Base-by-base conservation (phyloP, 108 stramenopile species). In the Mayamaea pseudoterrestris region DNA sequence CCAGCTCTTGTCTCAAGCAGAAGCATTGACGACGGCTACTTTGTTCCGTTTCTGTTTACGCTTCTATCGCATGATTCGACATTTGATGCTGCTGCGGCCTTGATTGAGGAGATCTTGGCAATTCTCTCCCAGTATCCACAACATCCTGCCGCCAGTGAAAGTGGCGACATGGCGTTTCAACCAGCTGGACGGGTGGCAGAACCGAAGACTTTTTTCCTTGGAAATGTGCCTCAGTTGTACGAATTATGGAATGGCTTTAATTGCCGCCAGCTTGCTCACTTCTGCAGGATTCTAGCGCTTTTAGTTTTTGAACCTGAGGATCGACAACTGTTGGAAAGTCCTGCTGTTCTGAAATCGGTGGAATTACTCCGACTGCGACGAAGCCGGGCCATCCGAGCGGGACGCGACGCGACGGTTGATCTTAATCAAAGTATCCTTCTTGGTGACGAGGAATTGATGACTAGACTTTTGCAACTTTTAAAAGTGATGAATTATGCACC, bases 251-350 rank as follows among this genome's bases (percentile, higher is more conserved):
- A 27, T 23, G 58, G 60, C 31, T 74, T 92, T 56, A 72, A 58
- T 40, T 75, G 72, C 43, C 70, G 81, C 22, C 80, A 89, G 44
- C 58, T 89, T 39, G 90, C 83, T 6, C 83, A 83, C 55, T 86
- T 89, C 58, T 85, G 83, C 35, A 73, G 90, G 23, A 78, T 86
- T 23, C 59, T 93, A 32, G 85, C 85, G 6, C 69, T 93, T 44
- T 55, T 85, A 9, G 61, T 86, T 3, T 93, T 89, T 57, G 86
- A 93, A 55, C 86, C 86, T n/a, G 90, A 93, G 58, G 86, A 88
- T 42, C 60, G 86, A n/a, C 78, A 83, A 50, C 47, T 83, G 16
- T 41, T 84, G 62, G 83, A 90, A 52, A 69, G 71, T 44, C 62
- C 80, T 14, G 55, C 65, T 8, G 78, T 67, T 16, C 57, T 83